Evolutionary conservation across 2,329 filamentous ascomycete species (phyloP), one percentile per base, ranked within the genome.

Genomic region (Colletotrichum sp.): DNA sequence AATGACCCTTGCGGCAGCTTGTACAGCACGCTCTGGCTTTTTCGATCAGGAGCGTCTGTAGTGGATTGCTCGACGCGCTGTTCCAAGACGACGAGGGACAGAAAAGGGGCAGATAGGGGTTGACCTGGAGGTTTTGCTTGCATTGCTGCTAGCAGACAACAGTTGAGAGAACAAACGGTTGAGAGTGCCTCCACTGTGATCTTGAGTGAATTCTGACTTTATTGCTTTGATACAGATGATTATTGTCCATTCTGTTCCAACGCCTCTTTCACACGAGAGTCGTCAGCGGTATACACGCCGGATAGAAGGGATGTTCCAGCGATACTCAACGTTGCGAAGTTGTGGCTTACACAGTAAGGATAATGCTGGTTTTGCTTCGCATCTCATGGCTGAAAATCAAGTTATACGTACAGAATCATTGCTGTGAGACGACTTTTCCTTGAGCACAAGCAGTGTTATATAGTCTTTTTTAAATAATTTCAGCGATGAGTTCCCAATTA

Each of bases 201-300:
- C 1, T 6, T 21, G 39, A 21, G 18, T n/a, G 9, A 12, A 7
- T 48, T 6, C 18, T 12, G 3, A 48, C 8, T n/a, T 7, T 2
- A 2, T 12, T 48, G 39, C 39, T 12, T 4, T n/a, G 18, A 3
- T 1, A 48, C 10, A 12, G 39, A n/a, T 48, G 3, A 8, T n/a
- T n/a, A n/a, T 5, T 3, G 4, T 10, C 9, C 4, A 1, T 3
- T n/a, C 18, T 12, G 9, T n/a, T 21, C 5, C 5, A 7, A n/a
- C 2, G 4, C 18, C 18, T 48, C 39, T 21, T 48, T 48, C 18
- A 5, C 8, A 43, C 39, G 2, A 2, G 18, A n/a, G 18, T n/a
- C 3, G 39, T 43, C 39, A n/a, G 6, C 8, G 1, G 39, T 12
- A 48, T 48, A 48, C 10, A 48, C 3, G 43, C 4, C 3, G 9